Evolutionary conservation across 2,329 filamentous ascomycete genomes (phyloP).

Genomic region (Gaeumannomyces tritici): DNA sequence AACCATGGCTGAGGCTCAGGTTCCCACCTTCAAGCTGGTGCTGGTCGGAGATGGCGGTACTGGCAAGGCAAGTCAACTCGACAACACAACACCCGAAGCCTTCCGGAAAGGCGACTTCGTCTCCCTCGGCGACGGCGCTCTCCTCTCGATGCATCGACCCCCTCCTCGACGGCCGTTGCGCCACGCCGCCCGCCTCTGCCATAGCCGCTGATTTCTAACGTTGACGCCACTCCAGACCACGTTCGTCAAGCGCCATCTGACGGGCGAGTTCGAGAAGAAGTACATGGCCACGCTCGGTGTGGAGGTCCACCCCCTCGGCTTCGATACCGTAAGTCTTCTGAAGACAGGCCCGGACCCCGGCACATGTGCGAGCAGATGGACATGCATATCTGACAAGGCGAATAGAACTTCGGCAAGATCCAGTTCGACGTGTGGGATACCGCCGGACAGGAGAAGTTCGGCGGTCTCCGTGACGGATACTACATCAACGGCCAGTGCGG

Average conservation of each 20-base stretch:
- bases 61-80: slow-evolving; percentile 68
- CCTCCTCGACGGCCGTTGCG: slow-evolving; percentile 1
- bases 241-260: slow-evolving; percentile 99
- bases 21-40: slow-evolving; percentile 98
- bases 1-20: slow-evolving; percentile 60
- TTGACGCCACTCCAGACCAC: slow-evolving; percentile 61
- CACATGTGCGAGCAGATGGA: slow-evolving; percentile 1
- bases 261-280: slow-evolving; percentile 99
- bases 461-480: slow-evolving; percentile 97
- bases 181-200: not conserved
- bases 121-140: not conserved
- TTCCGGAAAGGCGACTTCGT: not conserved
- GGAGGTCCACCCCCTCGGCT: slow-evolving; percentile 96
- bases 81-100: not conserved
- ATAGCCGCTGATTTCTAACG: not conserved
- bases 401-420: slow-evolving; percentile 88
- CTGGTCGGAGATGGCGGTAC: slow-evolving; percentile 99
- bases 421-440: slow-evolving; percentile 99
- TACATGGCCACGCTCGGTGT: slow-evolving; percentile 99
- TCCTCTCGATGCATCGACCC: slow-evolving; percentile 5
- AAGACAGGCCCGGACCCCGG: not conserved
- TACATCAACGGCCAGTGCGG: slow-evolving; percentile 99
- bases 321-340: slow-evolving; percentile 75
- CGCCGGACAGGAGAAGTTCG: slow-evolving; percentile 98
- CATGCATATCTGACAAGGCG: slow-evolving; percentile 14